Evolutionary conservation across 345 rosid genomes (phyloP), one percentile per base, ranked within the genome.

Genomic region (Corymbia maculata): DNA sequence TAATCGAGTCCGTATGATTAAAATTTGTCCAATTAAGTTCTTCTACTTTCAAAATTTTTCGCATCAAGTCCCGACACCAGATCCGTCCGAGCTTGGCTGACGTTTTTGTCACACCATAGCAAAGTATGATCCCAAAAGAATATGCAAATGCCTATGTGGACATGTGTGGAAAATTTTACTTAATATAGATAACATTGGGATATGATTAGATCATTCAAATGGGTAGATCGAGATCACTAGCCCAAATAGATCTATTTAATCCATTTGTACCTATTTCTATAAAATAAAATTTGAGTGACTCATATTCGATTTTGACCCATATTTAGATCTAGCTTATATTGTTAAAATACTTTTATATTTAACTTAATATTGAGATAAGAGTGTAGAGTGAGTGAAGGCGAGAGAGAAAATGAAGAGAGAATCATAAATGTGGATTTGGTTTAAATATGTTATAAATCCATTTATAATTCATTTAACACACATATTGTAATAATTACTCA

Each of bases 381-480:
- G 12, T 2, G 0, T 0, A 6, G 28, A 55, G 28, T 55, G 24
- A 55, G 61, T 55, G 6, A 55, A 55, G 28, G 61, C 0, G 0
- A 55, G 61, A 55, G 21, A 55, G 13, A 55, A 5, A 55, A 21
- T 4, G 28, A 4, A 55, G 13, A 55, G 13, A 55, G 21, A 8
- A 3, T 22, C 42, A 4, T 21, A 55, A 55, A 55, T 0, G 0
- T 22, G 2, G 12, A 12, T 55, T 55, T 28, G 12, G 9, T 55
- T 55, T 55, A 55, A 55, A 28, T 55, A 22, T 21, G 61, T 22
- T 55, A 28, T 55, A 55, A 55, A 0, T 22, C 2, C 24, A 55
- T 22, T 55, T 55, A 9, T 55, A 28, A 55, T 3, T 12, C 28
- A 55, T 55, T 53, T 55, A 22, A 55, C 28, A 55, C 1, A 0